Evolutionary conservation across 495 filamentous ascomycete species (phyloP), one percentile per base, ranked within the genome.

Genomic region (Bacidia rubella): DNA sequence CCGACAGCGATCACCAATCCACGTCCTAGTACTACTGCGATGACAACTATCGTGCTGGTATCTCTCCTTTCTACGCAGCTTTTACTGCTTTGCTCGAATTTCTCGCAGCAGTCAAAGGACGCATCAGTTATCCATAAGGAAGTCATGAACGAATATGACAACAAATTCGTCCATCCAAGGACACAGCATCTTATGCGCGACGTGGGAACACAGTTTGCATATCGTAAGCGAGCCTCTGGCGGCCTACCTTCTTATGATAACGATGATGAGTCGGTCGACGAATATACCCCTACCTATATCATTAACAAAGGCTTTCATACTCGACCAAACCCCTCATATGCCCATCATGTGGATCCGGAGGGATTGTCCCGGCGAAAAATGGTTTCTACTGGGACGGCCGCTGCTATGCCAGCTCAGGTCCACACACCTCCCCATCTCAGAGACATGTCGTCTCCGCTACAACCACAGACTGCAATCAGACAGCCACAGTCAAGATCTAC

Each of bases 81-180:
- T 52, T 71, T 77, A 12, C 72, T 84, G 19, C 70, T 95, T 25
- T 79, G 81, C 27, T 69, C 70, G 1, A 77, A 71, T 20, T 95
- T 88, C 66, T 76, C 76, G 3, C 90, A 90, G 62, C 89, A 97
- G 60, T 74, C 78, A 41, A 94, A 90, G 61, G 92, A 98, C 65
- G 74, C 77, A 1, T 74, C 80, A 0, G 68, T 97, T 24, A 85
- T 97, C 48, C 85, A 92, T 48, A 89, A 84, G 56, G 87, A 95
- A 65, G 90, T 98, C 5, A 68, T 96, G 69, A 80, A 87, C 62
- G 92, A 98, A 68, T 98, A 98, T 66, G 87, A 98, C 65, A 85
- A 79, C 45, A 97, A 97, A 72, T 95, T 79, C 56, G 92, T 98
- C 1, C 87, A 93, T 63, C 92, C 93, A 10, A 74, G 81, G n/a